These are phyloP conservation scores for Apophysomyces variabilis DNA, from an alignment of 371 early-diverging fungal species.

Conservation along the genomic window DNA sequence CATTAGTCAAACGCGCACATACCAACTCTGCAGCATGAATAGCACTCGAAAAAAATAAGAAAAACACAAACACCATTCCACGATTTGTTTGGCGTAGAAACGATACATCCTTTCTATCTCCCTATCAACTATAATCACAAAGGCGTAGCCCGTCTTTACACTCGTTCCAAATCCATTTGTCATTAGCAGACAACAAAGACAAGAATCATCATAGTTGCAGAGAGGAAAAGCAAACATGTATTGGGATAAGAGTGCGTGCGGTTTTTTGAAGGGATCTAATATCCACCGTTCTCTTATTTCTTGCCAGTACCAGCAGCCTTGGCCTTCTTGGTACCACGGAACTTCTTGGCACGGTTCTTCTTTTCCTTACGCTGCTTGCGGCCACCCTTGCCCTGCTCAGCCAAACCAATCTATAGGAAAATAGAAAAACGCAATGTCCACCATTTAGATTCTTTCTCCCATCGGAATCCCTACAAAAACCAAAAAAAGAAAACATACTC, in stretches of 20 bases:
- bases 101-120: too few relatives aligned
- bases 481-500: slow-evolving; percentile 52
- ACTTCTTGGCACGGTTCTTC: slow-evolving; percentile 99
- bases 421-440: slow-evolving; percentile 36
- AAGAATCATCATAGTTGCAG: background rate
- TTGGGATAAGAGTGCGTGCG: background rate
- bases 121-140: too few relatives aligned
- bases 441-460: too few relatives aligned
- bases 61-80: too few relatives aligned
- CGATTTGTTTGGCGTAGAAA: too few relatives aligned
- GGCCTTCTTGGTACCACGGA: slow-evolving; percentile 96
- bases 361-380: slow-evolving; percentile 99
- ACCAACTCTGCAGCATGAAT: too few relatives aligned
- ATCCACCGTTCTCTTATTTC: slow-evolving; percentile 28
- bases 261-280: background rate
- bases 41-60: too few relatives aligned
- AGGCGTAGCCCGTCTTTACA: background rate
- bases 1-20: too few relatives aligned
- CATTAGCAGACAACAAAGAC: background rate
- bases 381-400: slow-evolving; percentile 76
- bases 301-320: slow-evolving; percentile 67
- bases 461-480: too few relatives aligned
- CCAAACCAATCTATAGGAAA: slow-evolving; percentile 70
- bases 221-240: background rate
- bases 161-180: background rate